Evolutionary conservation across 176 grass and related monocot genomes (phyloP).

Genomic region (Saccharum spontaneum): DNA sequence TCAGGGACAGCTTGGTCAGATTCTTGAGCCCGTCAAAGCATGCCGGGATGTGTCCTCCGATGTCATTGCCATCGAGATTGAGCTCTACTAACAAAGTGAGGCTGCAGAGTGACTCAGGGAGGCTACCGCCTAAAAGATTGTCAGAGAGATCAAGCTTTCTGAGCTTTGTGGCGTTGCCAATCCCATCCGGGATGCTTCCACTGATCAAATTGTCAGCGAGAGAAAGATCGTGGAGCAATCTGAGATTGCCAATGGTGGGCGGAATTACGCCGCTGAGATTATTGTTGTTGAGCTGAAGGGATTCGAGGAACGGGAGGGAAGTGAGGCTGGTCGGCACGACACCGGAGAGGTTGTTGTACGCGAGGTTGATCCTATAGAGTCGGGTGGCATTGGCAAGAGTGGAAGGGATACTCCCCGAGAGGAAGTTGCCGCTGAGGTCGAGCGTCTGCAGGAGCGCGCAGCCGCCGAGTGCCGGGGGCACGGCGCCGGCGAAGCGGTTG

Average conservation of each 20-base stretch:
- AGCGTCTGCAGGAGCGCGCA: slow-evolving; percentile 73
- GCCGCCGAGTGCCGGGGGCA: slow-evolving; percentile 57
- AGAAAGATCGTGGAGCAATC: slow-evolving; percentile 51
- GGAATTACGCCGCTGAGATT: slow-evolving; percentile 68
- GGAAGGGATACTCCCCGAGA: slow-evolving; percentile 60
- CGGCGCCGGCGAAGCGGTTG: slow-evolving; percentile 77
- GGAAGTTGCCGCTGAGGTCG: slow-evolving; percentile 83
- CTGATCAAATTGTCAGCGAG: slow-evolving; percentile 58
- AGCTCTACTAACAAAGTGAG: slow-evolving; percentile 51
- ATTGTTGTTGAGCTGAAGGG: slow-evolving; percentile 62
- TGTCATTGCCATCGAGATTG: slow-evolving; percentile 56
- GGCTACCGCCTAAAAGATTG: slow-evolving; percentile 51
- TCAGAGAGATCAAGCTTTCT: slow-evolving; percentile 66
- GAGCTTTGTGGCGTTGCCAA: slow-evolving; percentile 62
- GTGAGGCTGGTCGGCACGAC: slow-evolving; percentile 49
- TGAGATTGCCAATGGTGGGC: slow-evolving; percentile 51
- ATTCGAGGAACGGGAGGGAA: slow-evolving; percentile 48
- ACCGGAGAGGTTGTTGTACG: slow-evolving; percentile 82
- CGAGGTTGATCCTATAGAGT: slow-evolving; percentile 72
- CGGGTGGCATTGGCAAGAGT: slow-evolving; percentile 54
- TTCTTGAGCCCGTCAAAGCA: slow-evolving; percentile 63
- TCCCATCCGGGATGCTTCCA: slow-evolving; percentile 69
- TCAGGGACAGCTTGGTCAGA: slow-evolving; percentile 56
- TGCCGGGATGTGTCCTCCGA: slow-evolving; percentile 52
- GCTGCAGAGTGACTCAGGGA: slow-evolving; percentile 55